A percentile compares a stretch with the other conserved stretches of the same genome.
These are phyloP conservation scores for Leccinum ochraceum DNA, from an alignment of 768 basidiomycete species.

Conservation along the genomic window DNA sequence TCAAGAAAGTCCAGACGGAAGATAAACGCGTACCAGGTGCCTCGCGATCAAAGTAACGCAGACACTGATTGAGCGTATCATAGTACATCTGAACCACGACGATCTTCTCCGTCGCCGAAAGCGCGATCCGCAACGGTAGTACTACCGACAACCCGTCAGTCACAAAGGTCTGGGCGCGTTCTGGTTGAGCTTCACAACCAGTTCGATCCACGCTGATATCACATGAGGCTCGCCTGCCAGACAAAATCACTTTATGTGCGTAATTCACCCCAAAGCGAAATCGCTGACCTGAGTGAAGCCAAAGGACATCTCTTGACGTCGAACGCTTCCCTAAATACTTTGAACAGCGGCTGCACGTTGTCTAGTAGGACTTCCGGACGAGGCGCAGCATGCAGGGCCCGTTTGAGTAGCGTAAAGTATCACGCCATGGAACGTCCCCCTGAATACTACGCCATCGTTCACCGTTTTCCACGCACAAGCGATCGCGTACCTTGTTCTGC, in stretches of 20 bases:
- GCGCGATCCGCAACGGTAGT: too few relatives aligned
- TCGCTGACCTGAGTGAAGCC: slow-evolving; percentile 32
- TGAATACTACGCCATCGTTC: slow-evolving; percentile 7
- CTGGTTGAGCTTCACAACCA: slow-evolving; percentile 93
- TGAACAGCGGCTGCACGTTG: slow-evolving; percentile 67
- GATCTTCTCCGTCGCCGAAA: too few relatives aligned
- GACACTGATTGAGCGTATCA: too few relatives aligned
- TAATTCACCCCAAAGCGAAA: too few relatives aligned
- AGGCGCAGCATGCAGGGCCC: slow-evolving; percentile 62
- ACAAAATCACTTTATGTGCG: background rate
- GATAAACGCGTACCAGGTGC: too few relatives aligned
- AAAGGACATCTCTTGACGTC: slow-evolving; percentile 45
- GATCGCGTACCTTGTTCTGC: slow-evolving; percentile 39
- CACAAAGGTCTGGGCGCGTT: slow-evolving; percentile 86
- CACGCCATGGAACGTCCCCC: slow-evolving; percentile 32
- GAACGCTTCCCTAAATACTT: slow-evolving; percentile 78
- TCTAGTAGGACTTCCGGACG: slow-evolving; percentile 68
- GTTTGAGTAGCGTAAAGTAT: slow-evolving; percentile 71
- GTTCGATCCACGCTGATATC: slow-evolving; percentile 78
- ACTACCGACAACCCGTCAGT: too few relatives aligned
- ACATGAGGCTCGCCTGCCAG: slow-evolving; percentile 48
- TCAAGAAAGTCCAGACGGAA: too few relatives aligned
- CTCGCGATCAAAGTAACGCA: too few relatives aligned
- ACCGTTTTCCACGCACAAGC: background rate
- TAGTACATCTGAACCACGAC: too few relatives aligned